Conservation (phyloP, 495 filamentous ascomycete genomes). For the Aspergillus conjunctus region DNA sequence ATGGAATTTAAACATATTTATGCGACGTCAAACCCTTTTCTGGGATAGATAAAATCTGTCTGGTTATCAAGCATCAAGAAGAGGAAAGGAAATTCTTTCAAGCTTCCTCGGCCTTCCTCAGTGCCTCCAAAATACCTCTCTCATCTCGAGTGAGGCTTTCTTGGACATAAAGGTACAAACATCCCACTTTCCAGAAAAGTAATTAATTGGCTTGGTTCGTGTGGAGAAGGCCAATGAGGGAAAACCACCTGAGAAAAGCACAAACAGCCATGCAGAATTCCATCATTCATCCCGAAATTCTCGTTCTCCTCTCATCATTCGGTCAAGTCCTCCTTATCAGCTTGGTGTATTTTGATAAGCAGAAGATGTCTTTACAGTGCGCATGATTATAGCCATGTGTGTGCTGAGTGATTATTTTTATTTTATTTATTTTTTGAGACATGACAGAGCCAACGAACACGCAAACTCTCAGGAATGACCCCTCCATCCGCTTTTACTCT, state of each 20-base stretch:
- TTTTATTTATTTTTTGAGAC: not conserved
- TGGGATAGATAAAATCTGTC: not conserved
- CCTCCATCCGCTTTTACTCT: not conserved
- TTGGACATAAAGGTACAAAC: not conserved
- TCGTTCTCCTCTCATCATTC: not conserved
- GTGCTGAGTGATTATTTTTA: not conserved
- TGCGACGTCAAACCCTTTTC: not conserved
- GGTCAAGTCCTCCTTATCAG: not conserved
- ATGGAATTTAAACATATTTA: conserved; percentile 1
- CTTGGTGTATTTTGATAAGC: not conserved
- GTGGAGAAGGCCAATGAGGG: conserved; percentile 2
- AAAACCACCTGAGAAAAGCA: not conserved
- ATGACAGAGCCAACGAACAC: too few relatives aligned
- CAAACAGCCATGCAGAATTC: conserved; percentile 5
- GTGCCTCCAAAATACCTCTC: not conserved
- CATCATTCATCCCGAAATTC: not conserved
- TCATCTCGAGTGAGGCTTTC: not conserved
- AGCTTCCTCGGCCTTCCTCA: not conserved
- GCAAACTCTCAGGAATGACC: not conserved
- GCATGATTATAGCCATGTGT: not conserved
- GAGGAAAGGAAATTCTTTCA: not conserved
- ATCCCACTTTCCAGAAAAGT: conserved; percentile 2
- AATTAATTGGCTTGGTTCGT: not conserved
- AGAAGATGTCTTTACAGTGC: not conserved
- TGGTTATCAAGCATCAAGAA: not conserved